These are phyloP conservation scores for Lycium barbarum DNA, from an alignment of 257 asterid genomes.

Conservation along the genomic window DNA sequence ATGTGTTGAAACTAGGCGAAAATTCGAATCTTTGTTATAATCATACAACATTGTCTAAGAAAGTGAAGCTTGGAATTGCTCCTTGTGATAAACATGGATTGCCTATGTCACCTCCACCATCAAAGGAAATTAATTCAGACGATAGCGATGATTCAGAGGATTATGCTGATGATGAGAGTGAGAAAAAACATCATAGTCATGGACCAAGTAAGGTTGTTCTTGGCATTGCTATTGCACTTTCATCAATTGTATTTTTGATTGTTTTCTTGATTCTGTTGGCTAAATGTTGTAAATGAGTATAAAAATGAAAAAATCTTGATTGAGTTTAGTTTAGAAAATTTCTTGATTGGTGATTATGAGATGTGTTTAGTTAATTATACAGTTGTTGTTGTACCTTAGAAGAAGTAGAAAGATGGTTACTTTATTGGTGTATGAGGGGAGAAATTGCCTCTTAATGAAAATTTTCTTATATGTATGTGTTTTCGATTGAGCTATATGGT, in stretches of 20 bases:
- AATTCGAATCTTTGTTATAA: constrained; percentile 86
- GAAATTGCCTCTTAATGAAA: background rate
- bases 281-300: constrained; percentile 79
- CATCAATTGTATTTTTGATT: constrained; percentile 84
- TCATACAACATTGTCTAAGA: constrained; percentile 56
- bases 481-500: constrained; percentile 5
- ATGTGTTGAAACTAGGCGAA: constrained; percentile 69
- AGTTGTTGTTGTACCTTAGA: background rate
- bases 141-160: constrained; percentile 35
- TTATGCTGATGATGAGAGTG: constrained; percentile 40
- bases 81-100: constrained; percentile 83
- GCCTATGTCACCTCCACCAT: constrained; percentile 85
- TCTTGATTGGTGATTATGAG: constrained; percentile 1
- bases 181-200: constrained; percentile 43
- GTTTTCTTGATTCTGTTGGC: constrained; percentile 83
- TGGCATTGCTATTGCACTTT: constrained; percentile 87
- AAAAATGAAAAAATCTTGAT: constrained; percentile 17
- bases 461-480: background rate
- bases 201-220: constrained; percentile 97
- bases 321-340: constrained; percentile 24
- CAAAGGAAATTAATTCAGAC: constrained; percentile 55
- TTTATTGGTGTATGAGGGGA: constrained; percentile 22
- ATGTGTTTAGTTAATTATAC: constrained; percentile 16
- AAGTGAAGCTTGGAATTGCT: constrained; percentile 89
- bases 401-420: background rate